Conservation (phyloP, 2,329 filamentous ascomycete species). For the Mycocentrospora acerina region DNA sequence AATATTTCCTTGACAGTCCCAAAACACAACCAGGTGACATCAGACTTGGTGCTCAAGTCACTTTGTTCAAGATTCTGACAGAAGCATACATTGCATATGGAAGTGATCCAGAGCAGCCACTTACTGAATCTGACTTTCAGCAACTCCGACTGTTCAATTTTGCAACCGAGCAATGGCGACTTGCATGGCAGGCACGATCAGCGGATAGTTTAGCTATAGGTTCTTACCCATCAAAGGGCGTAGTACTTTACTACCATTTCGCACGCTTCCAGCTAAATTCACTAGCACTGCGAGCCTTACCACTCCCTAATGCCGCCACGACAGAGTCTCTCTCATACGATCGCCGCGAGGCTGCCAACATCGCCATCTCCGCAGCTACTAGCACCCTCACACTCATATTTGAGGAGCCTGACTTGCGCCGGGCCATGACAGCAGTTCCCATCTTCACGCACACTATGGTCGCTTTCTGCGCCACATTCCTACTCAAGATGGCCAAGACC, state of each 20-base stretch:
- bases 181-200: conserved; percentile 40
- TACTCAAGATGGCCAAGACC: conserved; percentile 52
- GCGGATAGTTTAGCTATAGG: conserved; percentile 30
- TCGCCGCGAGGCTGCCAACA: conserved; percentile 43
- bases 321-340: conserved; percentile 46
- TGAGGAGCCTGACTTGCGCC: conserved; percentile 48
- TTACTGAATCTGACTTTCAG: conserved; percentile 41
- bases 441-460: conserved; percentile 57
- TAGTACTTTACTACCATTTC: conserved; percentile 57
- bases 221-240: conserved; percentile 50
- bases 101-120: conserved; percentile 38
- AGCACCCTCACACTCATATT: conserved; percentile 51
- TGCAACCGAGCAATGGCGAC: conserved; percentile 47
- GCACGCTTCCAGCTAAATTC: conserved; percentile 57
- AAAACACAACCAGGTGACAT: conserved; percentile 33
- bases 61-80: conserved; percentile 36
- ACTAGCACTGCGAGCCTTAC: conserved; percentile 46
- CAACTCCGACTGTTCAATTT: conserved; percentile 45
- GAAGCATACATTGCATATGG: conserved; percentile 38
- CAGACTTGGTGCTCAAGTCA: conserved; percentile 33
- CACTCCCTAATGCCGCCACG: conserved; percentile 49
- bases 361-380: conserved; percentile 51
- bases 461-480: conserved; percentile 54
- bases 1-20: conserved; percentile 32
- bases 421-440: conserved; percentile 49